phyloP scores from a whole-genome alignment of 345 rosid species.

The Eucalyptus virginea region DNA sequence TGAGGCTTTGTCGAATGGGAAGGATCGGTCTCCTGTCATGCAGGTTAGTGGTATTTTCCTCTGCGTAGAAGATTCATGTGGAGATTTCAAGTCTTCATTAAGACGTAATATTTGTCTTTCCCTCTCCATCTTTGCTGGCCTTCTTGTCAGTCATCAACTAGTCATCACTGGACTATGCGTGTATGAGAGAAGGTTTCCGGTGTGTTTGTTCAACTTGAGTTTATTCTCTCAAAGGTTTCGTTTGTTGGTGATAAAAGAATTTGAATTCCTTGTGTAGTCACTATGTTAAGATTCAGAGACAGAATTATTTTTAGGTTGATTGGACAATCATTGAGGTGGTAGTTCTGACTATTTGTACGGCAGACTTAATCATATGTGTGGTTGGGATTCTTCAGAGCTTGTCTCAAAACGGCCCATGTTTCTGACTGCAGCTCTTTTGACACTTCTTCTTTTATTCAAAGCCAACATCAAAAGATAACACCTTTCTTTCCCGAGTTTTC shows the following conservation, averaged over 20 bases:
- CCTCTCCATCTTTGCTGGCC: not conserved
- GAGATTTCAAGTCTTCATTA: not conserved
- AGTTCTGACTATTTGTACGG: not conserved
- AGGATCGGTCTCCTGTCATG: conserved; percentile 57
- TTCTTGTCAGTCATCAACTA: not conserved
- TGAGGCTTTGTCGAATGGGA: conserved; percentile 52
- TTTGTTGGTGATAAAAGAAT: not conserved
- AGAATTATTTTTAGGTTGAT: not conserved
- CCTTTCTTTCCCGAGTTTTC: rapidly evolving
- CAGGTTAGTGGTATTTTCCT: conserved; percentile 47
- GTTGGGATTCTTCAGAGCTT: not conserved
- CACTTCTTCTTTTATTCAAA: not conserved
- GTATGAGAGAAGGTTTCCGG: not conserved
- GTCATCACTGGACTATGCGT: not conserved
- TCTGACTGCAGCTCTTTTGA: not conserved
- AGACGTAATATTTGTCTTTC: not conserved
- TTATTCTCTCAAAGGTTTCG: not conserved
- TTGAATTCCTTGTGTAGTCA: not conserved
- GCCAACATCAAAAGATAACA: not conserved
- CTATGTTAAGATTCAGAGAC: not conserved
- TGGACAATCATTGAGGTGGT: not conserved
- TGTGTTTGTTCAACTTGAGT: not conserved
- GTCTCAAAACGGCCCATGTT: not conserved
- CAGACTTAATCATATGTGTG: not conserved
- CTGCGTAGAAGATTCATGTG: not conserved